Conservation (phyloP, 78 protist species). For the Dictyostelium intermedium region DNA sequence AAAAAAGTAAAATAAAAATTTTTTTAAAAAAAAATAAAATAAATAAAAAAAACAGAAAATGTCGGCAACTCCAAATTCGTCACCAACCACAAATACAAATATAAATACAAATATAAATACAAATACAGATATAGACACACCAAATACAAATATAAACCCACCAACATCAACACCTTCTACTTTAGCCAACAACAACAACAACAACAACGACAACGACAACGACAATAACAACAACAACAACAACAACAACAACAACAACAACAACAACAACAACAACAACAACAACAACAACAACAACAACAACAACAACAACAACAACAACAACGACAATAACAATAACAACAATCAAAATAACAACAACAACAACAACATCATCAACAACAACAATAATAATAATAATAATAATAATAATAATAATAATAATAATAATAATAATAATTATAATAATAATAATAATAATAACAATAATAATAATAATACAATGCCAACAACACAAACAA, state of each 20-base stretch:
- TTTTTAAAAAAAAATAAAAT: no score
- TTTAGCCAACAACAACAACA: not conserved
- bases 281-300: no score
- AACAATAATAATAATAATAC: not conserved
- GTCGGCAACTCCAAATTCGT: not conserved
- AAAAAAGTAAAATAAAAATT: no score
- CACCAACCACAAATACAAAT: no score
- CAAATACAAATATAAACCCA: not conserved
- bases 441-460: no score
- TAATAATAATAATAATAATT: no score
- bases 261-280: conserved; percentile 14
- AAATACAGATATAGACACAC: not conserved
- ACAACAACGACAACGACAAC: not conserved
- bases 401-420: no score
- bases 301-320: no score
- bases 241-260: not conserved
- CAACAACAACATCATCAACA: no score
- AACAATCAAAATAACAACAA: not conserved
- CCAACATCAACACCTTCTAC: not conserved
- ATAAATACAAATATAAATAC: not conserved
- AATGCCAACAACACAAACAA: not conserved
- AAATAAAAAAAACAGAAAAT: no score
- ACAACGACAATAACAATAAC: not conserved
- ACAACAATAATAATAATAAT: no score
- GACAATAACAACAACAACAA: not conserved